Percentiles rank a stretch among this genome's conserved stretches.
phyloP scores from a whole-genome alignment of 73 alveolate species.

The Uronychia setigera region DNA sequence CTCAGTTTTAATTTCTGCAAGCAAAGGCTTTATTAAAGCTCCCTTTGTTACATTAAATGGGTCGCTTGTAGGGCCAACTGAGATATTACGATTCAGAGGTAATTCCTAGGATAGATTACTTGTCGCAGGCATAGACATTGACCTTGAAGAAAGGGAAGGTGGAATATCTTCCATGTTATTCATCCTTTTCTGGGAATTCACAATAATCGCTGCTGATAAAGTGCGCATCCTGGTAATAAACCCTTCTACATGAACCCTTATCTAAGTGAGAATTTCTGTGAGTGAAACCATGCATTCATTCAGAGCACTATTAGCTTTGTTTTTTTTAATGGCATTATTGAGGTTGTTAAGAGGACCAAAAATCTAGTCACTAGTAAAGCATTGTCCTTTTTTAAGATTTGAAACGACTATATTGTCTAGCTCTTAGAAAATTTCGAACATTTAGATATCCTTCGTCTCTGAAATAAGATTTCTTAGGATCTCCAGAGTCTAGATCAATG shows the following conservation, averaged over 20 bases:
- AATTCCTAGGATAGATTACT: slow-evolving; percentile 2
- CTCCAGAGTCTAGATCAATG: not conserved
- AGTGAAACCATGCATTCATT: not conserved
- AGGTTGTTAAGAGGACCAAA: not conserved
- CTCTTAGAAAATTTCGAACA: not conserved
- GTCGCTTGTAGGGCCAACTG: not conserved
- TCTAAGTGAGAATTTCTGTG: not conserved
- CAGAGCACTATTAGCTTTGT: not conserved
- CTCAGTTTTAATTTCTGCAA: slow-evolving; percentile 19
- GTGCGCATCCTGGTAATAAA: not conserved
- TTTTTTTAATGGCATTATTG: not conserved
- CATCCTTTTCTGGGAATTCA: no score
- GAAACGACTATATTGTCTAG: not conserved
- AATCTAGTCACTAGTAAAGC: not conserved
- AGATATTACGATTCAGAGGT: slow-evolving; percentile 1
- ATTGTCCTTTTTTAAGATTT: not conserved
- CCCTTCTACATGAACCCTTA: not conserved
- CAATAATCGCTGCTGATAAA: not conserved
- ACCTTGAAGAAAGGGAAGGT: not conserved
- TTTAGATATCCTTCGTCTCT: not conserved
- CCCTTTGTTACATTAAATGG: not conserved
- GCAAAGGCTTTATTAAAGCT: slow-evolving; percentile 31
- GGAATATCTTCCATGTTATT: no score
- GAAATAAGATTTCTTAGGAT: not conserved
- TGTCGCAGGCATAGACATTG: slow-evolving; percentile 5